Base-by-base conservation (phyloP, 129 eudicot genomes). In the Flaveria linearis region DNA sequence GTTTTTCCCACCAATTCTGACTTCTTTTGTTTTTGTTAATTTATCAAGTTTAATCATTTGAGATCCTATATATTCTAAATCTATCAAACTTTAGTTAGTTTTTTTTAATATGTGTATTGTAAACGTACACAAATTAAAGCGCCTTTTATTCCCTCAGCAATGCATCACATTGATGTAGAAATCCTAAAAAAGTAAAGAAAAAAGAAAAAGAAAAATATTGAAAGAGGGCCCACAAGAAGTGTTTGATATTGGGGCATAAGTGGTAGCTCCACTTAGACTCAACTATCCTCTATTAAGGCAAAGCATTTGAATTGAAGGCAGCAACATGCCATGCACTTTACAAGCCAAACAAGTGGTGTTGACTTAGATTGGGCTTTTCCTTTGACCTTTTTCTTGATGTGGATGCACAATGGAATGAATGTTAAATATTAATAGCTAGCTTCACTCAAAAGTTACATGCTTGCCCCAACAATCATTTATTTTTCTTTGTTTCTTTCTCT, bases 241-340 rank as follows among this genome's bases (percentile, higher is more conserved):
- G 69, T 76, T 65, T 62, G 80, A 68, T 58, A 45, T 80, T 80
- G 80, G 74, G 68, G 51, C n/a, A 74, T 68, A 80, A 80, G 84
- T 80, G 84, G 84, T 80, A 43, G 71, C 80, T 80, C 84, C 84
- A 80, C 80, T 74, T 80, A 45, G 52, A 68, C 74, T 67, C 76
- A 52, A 36, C 43, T 74, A 51, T 45, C 52, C 64, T 66, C 74
- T 80, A 73, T 18, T 78, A 71, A 51, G 72, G 71, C 41, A 69
- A 61, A 70, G 82, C 82, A 78, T 80, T 80, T 66, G 68, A 73
- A 66, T 56, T 67, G 70, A 74, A 80, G 71, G 75, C 84, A 80
- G 57, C 75, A 74, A 68, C 84, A 80, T 80, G 80, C 65, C 84
- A 74, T 80, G 84, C 76, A 80, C 84, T 80, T 80, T 80, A 74